Percentiles rank a stretch among this genome's conserved stretches.
Evolutionary conservation across 768 basidiomycete species (phyloP).

Genomic region (Russula foetens): DNA sequence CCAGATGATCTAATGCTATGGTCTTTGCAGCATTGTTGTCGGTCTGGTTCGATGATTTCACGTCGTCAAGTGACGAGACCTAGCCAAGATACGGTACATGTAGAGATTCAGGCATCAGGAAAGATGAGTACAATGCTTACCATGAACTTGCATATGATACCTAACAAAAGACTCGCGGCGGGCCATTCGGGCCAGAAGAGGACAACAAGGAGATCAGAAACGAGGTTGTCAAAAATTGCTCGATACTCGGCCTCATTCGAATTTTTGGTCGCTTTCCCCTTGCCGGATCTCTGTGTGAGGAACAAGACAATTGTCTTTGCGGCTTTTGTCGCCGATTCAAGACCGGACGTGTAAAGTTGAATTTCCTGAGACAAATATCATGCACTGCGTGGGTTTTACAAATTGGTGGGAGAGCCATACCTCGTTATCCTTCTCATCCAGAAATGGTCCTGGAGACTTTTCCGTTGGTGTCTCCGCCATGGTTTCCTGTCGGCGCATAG

Average conservation of each 20-base stretch:
- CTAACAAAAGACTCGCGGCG: constrained; percentile 74
- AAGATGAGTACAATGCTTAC: constrained; percentile 33
- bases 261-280: constrained; percentile 81
- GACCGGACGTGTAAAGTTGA: constrained; percentile 55
- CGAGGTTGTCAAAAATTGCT: constrained; percentile 83
- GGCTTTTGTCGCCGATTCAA: constrained; percentile 78
- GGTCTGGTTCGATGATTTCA: constrained; percentile 50
- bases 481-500: constrained; percentile 57
- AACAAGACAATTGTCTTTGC: constrained; percentile 63
- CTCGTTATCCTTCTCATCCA: constrained; percentile 64
- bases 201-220: constrained; percentile 80
- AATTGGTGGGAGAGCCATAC: constrained; percentile 28
- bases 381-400: background rate
- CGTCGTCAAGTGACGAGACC: constrained; percentile 79
- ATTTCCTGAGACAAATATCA: constrained; percentile 41
- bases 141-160: constrained; percentile 80
- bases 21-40: constrained; percentile 85
- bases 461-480: constrained; percentile 31
- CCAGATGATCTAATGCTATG: constrained; percentile 89
- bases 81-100: constrained; percentile 25
- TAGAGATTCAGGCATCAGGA: background rate
- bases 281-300: constrained; percentile 55
- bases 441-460: constrained; percentile 40
- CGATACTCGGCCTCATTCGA: constrained; percentile 94
- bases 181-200: constrained; percentile 98